Evolutionary conservation across 2,329 filamentous ascomycete genomes (phyloP).

Genomic region (Penicillium corylophilum): DNA sequence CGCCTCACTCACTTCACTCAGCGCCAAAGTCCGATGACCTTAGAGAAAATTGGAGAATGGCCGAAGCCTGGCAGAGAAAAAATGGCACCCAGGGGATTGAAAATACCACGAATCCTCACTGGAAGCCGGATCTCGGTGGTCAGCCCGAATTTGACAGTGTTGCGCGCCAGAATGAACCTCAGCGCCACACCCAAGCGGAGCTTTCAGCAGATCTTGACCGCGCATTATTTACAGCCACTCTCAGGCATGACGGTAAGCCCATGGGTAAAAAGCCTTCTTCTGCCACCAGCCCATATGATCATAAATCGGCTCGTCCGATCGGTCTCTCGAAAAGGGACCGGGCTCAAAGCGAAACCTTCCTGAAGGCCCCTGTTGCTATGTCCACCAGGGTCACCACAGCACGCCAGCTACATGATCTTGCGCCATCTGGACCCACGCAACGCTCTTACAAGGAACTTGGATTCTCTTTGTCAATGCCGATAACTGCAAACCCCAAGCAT

Average conservation of each 20-base stretch:
- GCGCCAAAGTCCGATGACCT: slow-evolving; percentile 20
- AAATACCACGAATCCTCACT: background rate
- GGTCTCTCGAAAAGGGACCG: background rate
- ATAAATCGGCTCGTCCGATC: background rate
- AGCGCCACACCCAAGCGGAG: background rate
- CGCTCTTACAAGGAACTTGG: background rate
- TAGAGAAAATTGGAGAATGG: slow-evolving; percentile 21
- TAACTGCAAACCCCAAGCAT: background rate
- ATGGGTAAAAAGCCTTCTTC: background rate
- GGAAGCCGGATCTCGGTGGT: background rate
- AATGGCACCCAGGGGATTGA: slow-evolving; percentile 2
- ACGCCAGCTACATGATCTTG: slow-evolving; percentile 9
- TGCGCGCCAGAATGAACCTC: background rate
- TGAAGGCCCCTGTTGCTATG: background rate
- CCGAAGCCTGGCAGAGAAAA: slow-evolving; percentile 19
- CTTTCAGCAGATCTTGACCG: slow-evolving; percentile 24
- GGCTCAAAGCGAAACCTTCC: slow-evolving; percentile 1
- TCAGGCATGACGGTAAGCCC: slow-evolving; percentile 22
- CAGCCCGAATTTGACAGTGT: background rate
- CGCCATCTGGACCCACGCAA: background rate
- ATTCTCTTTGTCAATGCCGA: background rate
- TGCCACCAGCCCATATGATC: background rate
- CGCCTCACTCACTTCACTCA: slow-evolving; percentile 12
- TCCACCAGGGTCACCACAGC: slow-evolving; percentile 1
- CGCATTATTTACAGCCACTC: slow-evolving; percentile 24